Conservation (phyloP, 371 early-diverging fungal species). For the Circinella minor region DNA sequence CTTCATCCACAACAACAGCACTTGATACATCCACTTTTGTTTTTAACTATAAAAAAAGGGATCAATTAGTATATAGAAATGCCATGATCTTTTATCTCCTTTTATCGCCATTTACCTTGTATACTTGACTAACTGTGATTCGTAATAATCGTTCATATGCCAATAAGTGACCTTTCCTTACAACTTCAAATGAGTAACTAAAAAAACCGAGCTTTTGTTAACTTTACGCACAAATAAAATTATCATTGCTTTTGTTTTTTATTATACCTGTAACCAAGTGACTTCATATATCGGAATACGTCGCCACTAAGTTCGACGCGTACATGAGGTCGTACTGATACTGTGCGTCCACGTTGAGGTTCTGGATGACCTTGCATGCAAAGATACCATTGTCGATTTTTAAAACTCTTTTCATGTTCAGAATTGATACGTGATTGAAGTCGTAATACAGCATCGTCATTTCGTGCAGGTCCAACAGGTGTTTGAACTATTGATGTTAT, state of each 20-base stretch:
- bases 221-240: background rate
- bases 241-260: background rate
- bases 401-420: constrained; percentile 46
- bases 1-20: constrained; percentile 31
- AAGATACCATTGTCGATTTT: constrained; percentile 51
- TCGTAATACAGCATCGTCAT: constrained; percentile 54
- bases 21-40: constrained; percentile 43
- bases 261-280: constrained; percentile 45
- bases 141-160: constrained; percentile 46
- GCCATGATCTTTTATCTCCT: too few species aligned
- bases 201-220: background rate
- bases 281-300: constrained; percentile 53
- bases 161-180: constrained; percentile 45
- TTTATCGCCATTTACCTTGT: constrained; percentile 32
- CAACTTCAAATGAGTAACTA: constrained; percentile 56
- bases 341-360: constrained; percentile 50
- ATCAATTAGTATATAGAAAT: too few species aligned
- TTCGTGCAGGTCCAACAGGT: constrained; percentile 53
- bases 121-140: constrained; percentile 45
- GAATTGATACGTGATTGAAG: constrained; percentile 44
- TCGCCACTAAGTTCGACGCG: constrained; percentile 52
- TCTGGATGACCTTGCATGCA: constrained; percentile 56
- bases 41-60: constrained; percentile 27
- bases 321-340: constrained; percentile 50
- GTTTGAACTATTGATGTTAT: constrained; percentile 39